Percentiles rank a stretch among this genome's conserved stretches.
Evolutionary conservation across 164 flowering plant species (phyloP).

Genomic region (Kalanchoe fedtschenkoi): DNA sequence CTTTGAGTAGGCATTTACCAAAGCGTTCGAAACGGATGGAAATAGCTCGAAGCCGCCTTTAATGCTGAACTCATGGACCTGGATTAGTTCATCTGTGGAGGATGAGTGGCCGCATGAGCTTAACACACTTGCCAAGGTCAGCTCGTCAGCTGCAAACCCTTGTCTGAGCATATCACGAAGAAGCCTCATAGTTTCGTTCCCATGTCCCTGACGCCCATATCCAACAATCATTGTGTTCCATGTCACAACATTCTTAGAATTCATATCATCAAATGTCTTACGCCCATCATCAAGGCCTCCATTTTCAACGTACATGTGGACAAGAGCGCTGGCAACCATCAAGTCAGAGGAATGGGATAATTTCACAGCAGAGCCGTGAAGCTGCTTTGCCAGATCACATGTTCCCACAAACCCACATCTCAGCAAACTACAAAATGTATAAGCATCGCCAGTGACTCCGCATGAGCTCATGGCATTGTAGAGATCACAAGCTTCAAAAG

Average conservation of each 20-base stretch:
- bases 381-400: constrained; percentile 31
- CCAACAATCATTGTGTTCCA: constrained; percentile 71
- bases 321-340: constrained; percentile 42
- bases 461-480: constrained; percentile 32
- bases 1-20: constrained; percentile 51
- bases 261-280: constrained; percentile 43
- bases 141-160: constrained; percentile 39
- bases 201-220: constrained; percentile 46
- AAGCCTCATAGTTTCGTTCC: constrained; percentile 40
- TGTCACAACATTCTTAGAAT: constrained; percentile 33
- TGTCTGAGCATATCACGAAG: constrained; percentile 32
- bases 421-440: constrained; percentile 43
- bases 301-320: constrained; percentile 56
- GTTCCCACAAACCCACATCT: constrained; percentile 23
- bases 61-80: constrained; percentile 31
- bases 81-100: constrained; percentile 25
- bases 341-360: constrained; percentile 32
- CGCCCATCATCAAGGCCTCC: constrained; percentile 32
- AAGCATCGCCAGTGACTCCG: constrained; percentile 37
- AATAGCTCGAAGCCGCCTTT: constrained; percentile 30
- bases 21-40: constrained; percentile 35
- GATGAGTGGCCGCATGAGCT: constrained; percentile 51
- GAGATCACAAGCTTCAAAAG: constrained; percentile 26
- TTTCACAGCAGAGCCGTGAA: constrained; percentile 37
- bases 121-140: constrained; percentile 46